phyloP scores from a whole-genome alignment of 768 basidiomycete genomes.

The Vararia minispora region DNA sequence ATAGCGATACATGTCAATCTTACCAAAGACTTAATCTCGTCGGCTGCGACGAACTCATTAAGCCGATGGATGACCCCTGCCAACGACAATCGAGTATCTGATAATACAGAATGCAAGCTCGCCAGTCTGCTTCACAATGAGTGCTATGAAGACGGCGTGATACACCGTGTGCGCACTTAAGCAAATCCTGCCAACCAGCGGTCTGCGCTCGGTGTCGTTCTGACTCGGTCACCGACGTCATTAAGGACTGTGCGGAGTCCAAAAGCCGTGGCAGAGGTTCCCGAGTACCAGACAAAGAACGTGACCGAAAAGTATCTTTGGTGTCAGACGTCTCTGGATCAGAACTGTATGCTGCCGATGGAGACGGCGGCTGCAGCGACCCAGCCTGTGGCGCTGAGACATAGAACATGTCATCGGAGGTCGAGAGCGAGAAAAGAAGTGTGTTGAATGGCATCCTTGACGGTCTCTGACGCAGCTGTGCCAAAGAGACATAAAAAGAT shows the following conservation, averaged over 20 bases:
- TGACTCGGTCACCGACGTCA: too few species aligned
- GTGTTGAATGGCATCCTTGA: conserved; percentile 61
- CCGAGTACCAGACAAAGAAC: too few species aligned
- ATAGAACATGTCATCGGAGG: conserved; percentile 50
- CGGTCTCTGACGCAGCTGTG: conserved; percentile 28
- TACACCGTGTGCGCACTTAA: conserved; percentile 40
- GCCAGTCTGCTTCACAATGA: conserved; percentile 43
- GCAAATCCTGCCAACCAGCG: conserved; percentile 56
- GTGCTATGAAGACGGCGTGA: neutral
- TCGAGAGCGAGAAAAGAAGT: conserved; percentile 53
- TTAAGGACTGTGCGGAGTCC: too few species aligned
- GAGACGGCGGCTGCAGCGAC: conserved; percentile 39
- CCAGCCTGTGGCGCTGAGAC: conserved; percentile 24
- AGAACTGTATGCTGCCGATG: conserved; percentile 52
- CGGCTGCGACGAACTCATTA: conserved; percentile 30
- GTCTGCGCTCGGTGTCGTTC: conserved; percentile 29
- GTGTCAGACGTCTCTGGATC: too few species aligned
- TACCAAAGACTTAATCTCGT: conserved; percentile 5
- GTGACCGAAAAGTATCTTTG: too few species aligned
- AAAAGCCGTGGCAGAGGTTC: too few species aligned
- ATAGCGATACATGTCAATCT: conserved; percentile 3
- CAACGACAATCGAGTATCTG: conserved; percentile 39
- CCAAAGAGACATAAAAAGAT: neutral
- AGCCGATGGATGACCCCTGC: conserved; percentile 35
- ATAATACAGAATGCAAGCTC: conserved; percentile 39